phyloP scores from a whole-genome alignment of 345 rosid species.

The Hevea brasiliensis region DNA sequence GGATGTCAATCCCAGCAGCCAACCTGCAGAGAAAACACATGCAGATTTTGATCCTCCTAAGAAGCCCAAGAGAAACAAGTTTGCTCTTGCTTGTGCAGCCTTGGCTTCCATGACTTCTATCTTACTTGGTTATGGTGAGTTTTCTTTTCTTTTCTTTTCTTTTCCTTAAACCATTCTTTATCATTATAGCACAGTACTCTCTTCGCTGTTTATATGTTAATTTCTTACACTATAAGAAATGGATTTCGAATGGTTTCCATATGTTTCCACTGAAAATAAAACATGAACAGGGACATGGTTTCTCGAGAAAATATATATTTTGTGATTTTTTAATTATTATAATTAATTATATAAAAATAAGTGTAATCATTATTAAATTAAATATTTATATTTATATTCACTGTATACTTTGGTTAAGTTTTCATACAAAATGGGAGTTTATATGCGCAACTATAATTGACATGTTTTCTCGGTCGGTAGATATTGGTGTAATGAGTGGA shows the following conservation, averaged over 20 bases:
- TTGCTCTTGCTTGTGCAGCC: conserved; percentile 65
- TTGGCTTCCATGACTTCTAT: conserved; percentile 84
- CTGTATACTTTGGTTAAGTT: no score
- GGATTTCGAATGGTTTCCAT: no score
- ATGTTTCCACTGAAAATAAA: no score
- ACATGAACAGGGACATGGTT: no score
- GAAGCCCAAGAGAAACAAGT: conserved; percentile 62
- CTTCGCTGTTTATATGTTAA: background rate
- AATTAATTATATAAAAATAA: no score
- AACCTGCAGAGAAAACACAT: conserved; percentile 19
- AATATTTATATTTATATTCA: no score
- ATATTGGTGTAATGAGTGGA: conserved; percentile 91
- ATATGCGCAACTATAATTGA: no score
- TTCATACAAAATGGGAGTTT: no score
- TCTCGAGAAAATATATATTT: no score
- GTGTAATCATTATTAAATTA: no score
- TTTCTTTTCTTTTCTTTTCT: background rate
- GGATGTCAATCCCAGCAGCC: background rate
- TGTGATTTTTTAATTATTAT: no score
- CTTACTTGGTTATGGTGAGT: conserved; percentile 78
- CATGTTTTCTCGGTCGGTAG: conserved; percentile 26
- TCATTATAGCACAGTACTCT: background rate
- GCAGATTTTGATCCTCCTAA: conserved; percentile 46
- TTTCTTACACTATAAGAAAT: background rate
- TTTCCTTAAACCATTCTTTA: background rate